Evolutionary conservation across 2,329 filamentous ascomycete species (phyloP), one percentile per base, ranked within the genome.

Genomic region (Aspergillus latus): DNA sequence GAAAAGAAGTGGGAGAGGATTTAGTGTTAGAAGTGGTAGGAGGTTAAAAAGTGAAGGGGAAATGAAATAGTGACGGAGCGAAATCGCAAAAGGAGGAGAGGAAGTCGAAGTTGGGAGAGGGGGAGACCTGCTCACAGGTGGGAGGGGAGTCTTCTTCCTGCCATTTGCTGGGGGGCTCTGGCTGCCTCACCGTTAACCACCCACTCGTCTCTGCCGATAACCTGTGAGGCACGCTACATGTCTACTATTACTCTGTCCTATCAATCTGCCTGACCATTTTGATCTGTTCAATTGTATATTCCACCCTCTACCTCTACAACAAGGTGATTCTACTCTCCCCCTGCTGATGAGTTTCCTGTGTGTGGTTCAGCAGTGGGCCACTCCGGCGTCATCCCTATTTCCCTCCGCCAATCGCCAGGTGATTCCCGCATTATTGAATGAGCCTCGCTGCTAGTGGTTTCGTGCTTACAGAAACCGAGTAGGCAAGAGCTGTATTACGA

Each of bases 281-380:
- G 47, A 39, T 40, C 16, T 29, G 42, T 45, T 45, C 42, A 34
- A 36, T 37, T 34, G 42, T 28, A 16, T 42, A 34, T 34, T 55
- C 37, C n/a, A 32, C 26, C 16, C 15, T 11, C 7, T 37, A 28
- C 7, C 36, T 15, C 29, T 8, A 11, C 10, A 37, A 5, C n/a
- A 21, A 28, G 37, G 16, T 29, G 43, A 36, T 32, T 44, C 45
- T 44, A 45, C 52, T 26, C 43, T 34, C 39, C 32, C 28, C 39
- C 42, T 54, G 45, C 40, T 52, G 44, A 47, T 43, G 36, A 59
- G 34, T 21, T 21, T 21, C 60, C 68, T 71, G 66, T 70, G 66
- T 72, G 69, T 72, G 71, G 70, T 71, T 74, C 70, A 66, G 70
- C 71, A 66, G 71, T 73, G 71, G 71, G 69, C 70, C 70, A 54